Conservation (phyloP, 2,329 filamentous ascomycete species). For the Triangularia setosa region DNA sequence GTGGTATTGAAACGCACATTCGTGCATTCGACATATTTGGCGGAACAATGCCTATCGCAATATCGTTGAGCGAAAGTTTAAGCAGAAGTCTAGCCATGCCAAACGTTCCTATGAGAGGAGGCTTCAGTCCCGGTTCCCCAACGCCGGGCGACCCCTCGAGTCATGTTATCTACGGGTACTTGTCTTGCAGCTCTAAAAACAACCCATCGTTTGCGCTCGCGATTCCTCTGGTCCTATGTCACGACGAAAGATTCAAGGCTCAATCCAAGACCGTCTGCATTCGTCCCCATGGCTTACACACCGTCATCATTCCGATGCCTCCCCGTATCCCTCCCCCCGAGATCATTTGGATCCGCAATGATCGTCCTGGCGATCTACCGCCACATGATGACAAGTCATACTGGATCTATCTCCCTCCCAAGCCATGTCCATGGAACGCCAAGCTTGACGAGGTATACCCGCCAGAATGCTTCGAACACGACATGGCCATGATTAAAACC, state of each 20-base stretch:
- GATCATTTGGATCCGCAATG: constrained; percentile 1
- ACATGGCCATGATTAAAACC: constrained; percentile 5
- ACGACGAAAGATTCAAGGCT: neutral
- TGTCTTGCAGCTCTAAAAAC: neutral
- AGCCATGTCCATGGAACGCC: constrained; percentile 1
- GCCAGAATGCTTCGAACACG: neutral
- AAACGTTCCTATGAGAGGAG: too few relatives aligned
- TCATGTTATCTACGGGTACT: neutral
- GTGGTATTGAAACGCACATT: neutral
- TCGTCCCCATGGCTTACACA: neutral
- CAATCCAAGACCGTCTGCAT: neutral
- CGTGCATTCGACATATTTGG: neutral
- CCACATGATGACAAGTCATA: neutral
- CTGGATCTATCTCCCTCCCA: neutral
- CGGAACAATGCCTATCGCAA: neutral
- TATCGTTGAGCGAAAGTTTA: neutral
- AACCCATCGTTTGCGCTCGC: neutral
- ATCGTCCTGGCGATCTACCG: neutral
- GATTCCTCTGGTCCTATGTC: neutral
- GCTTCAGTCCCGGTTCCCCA: too few relatives aligned
- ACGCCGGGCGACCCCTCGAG: neutral
- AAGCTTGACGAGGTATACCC: neutral
- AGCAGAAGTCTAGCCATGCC: too few relatives aligned
- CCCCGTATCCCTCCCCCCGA: neutral
- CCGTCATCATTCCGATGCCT: neutral